A percentile compares a stretch with the other conserved stretches of the same genome.
Evolutionary conservation across 164 flowering plant genomes (phyloP).

Genomic region (Chloranthus sessilifolius): DNA sequence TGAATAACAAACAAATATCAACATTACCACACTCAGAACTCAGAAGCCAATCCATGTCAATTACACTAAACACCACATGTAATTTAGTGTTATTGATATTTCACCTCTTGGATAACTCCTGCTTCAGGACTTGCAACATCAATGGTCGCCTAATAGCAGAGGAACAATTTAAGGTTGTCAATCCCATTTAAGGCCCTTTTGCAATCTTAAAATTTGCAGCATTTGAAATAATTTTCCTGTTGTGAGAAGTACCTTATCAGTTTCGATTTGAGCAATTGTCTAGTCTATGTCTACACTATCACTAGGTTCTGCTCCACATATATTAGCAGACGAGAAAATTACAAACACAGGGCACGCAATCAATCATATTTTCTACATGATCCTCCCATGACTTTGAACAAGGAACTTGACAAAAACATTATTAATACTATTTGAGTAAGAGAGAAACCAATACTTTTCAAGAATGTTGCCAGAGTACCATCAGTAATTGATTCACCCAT

Average conservation of each 20-base stretch:
- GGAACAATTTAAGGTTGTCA: too few relatives aligned
- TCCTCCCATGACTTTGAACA: too few relatives aligned
- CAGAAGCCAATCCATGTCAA: neutral
- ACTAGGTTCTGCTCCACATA: conserved; percentile 64
- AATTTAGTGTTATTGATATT: conserved; percentile 5
- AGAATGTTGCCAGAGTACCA: conserved; percentile 81
- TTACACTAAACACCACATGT: neutral
- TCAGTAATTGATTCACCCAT: conserved; percentile 98
- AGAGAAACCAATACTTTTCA: conserved; percentile 95
- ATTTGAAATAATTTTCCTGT: neutral
- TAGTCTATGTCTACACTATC: conserved; percentile 81
- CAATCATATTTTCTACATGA: too few relatives aligned
- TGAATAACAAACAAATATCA: conserved; percentile 3
- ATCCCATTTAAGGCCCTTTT: too few relatives aligned
- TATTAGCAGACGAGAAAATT: neutral
- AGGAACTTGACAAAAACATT: too few relatives aligned
- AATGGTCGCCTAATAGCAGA: conserved; percentile 68
- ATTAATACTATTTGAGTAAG: too few relatives aligned
- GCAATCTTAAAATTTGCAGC: neutral
- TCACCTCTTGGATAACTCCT: conserved; percentile 82
- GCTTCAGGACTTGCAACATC: conserved; percentile 94
- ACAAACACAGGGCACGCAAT: too few relatives aligned
- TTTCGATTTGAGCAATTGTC: conserved; percentile 94
- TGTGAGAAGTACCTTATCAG: conserved; percentile 72
- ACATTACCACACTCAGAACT: conserved; percentile 4